Evolutionary conservation across 352 stramenopile genomes (phyloP).

Genomic region (Elongisporangium senticosum): DNA sequence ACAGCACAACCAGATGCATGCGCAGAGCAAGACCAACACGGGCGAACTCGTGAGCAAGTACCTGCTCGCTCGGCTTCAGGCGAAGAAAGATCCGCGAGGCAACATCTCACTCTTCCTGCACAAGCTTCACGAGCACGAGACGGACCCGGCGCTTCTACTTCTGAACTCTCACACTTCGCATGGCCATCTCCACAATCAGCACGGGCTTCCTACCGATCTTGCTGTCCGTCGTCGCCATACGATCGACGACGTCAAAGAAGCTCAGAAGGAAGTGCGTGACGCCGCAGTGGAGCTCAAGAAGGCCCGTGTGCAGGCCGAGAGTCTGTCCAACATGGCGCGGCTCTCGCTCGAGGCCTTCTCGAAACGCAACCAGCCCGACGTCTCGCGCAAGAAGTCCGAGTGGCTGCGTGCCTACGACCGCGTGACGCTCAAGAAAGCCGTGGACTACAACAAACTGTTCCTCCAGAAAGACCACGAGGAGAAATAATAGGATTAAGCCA

Average conservation of each 20-base stretch:
- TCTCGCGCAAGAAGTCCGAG: constrained; percentile 17
- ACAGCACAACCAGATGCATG: constrained; percentile 7
- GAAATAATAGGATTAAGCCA: constrained; percentile 6
- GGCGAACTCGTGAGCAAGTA: constrained; percentile 59
- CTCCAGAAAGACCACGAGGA: constrained; percentile 21
- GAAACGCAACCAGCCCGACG: constrained; percentile 17
- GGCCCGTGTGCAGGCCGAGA: constrained; percentile 62
- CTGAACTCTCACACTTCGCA: constrained; percentile 1
- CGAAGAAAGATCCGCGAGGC: constrained; percentile 36
- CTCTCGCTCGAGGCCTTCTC: constrained; percentile 63
- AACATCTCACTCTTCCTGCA: constrained; percentile 52
- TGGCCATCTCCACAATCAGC: constrained; percentile 5
- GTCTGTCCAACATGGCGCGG: constrained; percentile 65
- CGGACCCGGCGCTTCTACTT: constrained; percentile 43
- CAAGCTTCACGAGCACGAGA: constrained; percentile 61
- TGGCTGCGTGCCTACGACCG: constrained; percentile 68
- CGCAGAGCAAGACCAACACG: constrained; percentile 9
- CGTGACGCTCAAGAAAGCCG: constrained; percentile 55
- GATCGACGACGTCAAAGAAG: constrained; percentile 72
- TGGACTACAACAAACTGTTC: constrained; percentile 63
- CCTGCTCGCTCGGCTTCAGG: constrained; percentile 66
- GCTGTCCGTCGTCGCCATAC: constrained; percentile 66
- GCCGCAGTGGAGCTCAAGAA: constrained; percentile 70
- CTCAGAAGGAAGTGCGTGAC: constrained; percentile 63
- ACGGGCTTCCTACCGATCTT: constrained; percentile 44